Evolutionary conservation across 148 eudicot species (phyloP), one percentile per base, ranked within the genome.

Genomic region (Gaultheria prostrata): DNA sequence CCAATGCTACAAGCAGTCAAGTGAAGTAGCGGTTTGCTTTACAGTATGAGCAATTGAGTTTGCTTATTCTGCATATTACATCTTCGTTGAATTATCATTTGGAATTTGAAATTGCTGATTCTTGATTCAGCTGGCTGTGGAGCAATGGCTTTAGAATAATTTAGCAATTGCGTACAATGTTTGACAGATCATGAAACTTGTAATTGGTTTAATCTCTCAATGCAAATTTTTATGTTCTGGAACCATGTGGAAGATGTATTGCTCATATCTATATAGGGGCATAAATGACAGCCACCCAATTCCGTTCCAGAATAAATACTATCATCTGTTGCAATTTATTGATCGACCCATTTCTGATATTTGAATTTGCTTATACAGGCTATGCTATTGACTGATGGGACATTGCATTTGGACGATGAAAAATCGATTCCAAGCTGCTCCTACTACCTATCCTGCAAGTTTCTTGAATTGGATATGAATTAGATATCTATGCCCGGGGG

Each of bases 251-350:
- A 72, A 72, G 46, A 39, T 8, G 24, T 3, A 28, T 9, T 39
- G 13, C 3, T 18, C 12, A 14, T 28, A 39, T 35, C 4, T 35
- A 72, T 18, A 39, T 17, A 7, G 76, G n/a, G 76, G 20, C 76
- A 72, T n/a, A 72, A 72, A 72, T 18, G 39, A 35, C 49, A 18
- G 76, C 72, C 72, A 24, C 72, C 72, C 18, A 67, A n/a, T 67
- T 0, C 18, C 1, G 17, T 24, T 21, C 26, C 65, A 7, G 65
- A n/a, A 59, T n/a, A 59, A 63, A 26, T 24, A 28, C 72, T 13
- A 65, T 67, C 35, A 67, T 67, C 28, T 8, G 28, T 28, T 67
- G 35, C 2, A 1, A 9, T 28, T 67, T 28, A 67, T 67, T 12
- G 4, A 13, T 28, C 6, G 0, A 61, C 8, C 35, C 7, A 1